Conservation (phyloP, 352 stramenopile species). For the Aphanomyces invadans region DNA sequence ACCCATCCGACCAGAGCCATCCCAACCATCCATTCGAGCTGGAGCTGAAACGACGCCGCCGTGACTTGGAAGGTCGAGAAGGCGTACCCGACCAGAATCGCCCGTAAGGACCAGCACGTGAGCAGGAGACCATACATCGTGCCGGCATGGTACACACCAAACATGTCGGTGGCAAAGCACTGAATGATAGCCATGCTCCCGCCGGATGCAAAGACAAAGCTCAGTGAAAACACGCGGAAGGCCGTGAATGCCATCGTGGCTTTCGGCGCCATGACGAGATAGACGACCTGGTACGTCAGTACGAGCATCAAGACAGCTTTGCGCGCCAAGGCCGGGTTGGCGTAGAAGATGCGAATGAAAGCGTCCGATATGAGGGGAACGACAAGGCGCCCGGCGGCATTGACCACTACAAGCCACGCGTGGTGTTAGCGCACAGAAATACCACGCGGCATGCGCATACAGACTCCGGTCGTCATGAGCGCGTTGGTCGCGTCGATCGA, state of each 20-base stretch:
- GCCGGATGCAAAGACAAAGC: slow-evolving; percentile 15
- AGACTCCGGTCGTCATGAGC: background rate
- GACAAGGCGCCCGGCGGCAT: background rate
- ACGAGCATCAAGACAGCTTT: slow-evolving; percentile 6
- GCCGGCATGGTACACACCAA: slow-evolving; percentile 26
- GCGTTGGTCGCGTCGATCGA: background rate
- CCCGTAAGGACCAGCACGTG: slow-evolving; percentile 18
- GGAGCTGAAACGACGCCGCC: background rate
- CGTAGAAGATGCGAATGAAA: slow-evolving; percentile 21
- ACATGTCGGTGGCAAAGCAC: slow-evolving; percentile 26
- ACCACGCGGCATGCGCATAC: background rate
- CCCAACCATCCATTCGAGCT: background rate
- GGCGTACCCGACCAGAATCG: slow-evolving; percentile 11
- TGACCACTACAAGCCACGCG: background rate
- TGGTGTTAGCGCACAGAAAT: background rate
- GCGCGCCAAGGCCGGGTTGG: slow-evolving; percentile 22
- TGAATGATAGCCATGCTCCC: slow-evolving; percentile 25
- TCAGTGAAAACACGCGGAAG: background rate
- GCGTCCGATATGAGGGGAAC: slow-evolving; percentile 3
- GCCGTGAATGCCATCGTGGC: background rate
- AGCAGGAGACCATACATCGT: slow-evolving; percentile 27
- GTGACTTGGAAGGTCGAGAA: background rate
- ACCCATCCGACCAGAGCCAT: background rate
- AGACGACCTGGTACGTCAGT: background rate
- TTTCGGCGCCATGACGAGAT: background rate